Evolutionary conservation across 441 rosid genomes (phyloP), one percentile per base, ranked within the genome.

Genomic region (Geranium incanum): DNA sequence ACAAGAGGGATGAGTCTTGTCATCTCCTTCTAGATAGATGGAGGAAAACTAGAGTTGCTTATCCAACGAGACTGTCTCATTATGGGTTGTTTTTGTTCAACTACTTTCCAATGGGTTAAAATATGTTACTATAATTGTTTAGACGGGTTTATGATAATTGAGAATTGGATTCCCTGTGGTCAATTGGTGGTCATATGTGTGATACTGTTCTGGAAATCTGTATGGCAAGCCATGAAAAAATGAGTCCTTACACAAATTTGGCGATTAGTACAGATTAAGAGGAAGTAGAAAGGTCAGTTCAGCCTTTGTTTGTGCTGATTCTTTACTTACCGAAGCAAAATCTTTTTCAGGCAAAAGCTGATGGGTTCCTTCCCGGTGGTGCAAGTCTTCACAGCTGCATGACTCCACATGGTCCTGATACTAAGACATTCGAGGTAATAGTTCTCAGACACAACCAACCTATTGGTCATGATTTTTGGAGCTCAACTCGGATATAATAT

Each of bases 321-420:
- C 21, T 6, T 4, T 57, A 9, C 19, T 19, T 8, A 60, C 6
- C 11, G 33, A 60, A 45, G 41, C 70, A 12, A 19, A 38, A 18
- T 18, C 63, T 52, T 67, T 77, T 72, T 39, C 79, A 93, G 98
- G 99, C 99, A 74, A 94, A 94, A 84, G 95, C 92, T 68, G 99
- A 91, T 66, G 98, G 97, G 7, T 94, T 94, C 80, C 84, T 92
- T 72, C 97, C 99, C 0, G 99, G 97, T 6, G 95, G 97, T 41
- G 92, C 97, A 45, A 94, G 97, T 74, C 97, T 94, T 71, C 99
- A 94, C 74, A 94, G 92, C 76, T 91, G 95, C 85, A 94, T 92
- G 97, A 94, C 97, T 76, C 99, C 99, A 38, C 97, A 92, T 63
- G 99, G 99, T 82, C 97, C 97, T 63, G 99, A 92, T 79, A 92